Base-by-base conservation (phyloP, 495 filamentous ascomycete genomes). In the Trichoderma parareesei region DNA sequence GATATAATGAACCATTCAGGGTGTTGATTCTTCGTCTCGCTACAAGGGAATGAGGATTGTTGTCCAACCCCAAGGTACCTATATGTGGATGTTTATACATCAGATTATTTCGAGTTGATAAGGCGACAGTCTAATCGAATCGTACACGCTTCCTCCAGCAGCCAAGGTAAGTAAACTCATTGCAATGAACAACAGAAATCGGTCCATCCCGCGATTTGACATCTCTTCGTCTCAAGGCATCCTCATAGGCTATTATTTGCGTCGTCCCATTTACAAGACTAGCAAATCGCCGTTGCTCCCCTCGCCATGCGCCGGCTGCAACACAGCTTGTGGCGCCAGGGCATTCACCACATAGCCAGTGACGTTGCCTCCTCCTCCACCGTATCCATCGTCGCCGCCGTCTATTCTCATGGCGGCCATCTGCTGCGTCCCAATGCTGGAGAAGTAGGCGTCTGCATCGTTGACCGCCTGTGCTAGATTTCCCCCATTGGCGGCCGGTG, bases 391-490 rank as follows among this genome's bases (percentile, higher is more conserved):
- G 42, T 71, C 73, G 33, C 71, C 73, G 57, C 80, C 74, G 69
- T 82, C 78, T 60, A 90, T 79, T 65, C 84, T 78, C 81, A 90
- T 82, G 4, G 82, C 83, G 4, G 85, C 85, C 87, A 90, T 90
- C 72, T 87, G 85, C 75, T 85, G 84, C 61, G 76, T 86, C 1
- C 87, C 87, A 9, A 91, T 80, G 40, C 84, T 85, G 42, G 88
- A 85, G 71, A 97, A 97, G 71, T 94, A 96, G 40, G 83, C 85
- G 70, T 97, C 92, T 4, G 91, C 92, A 40, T 92, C 90, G 68
- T 82, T 86, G 20, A 93, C 84, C 0, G 92, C 92, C 10, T 86
- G 84, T 18, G 84, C 80, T 61, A 91, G 78, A 72, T 84, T 77
- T 44, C 70, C 77, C 20, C 72, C 66, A 18, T 65, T 64, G 33